Base-by-base conservation (phyloP, 768 basidiomycete species). In the Boletus rubropictus region DNA sequence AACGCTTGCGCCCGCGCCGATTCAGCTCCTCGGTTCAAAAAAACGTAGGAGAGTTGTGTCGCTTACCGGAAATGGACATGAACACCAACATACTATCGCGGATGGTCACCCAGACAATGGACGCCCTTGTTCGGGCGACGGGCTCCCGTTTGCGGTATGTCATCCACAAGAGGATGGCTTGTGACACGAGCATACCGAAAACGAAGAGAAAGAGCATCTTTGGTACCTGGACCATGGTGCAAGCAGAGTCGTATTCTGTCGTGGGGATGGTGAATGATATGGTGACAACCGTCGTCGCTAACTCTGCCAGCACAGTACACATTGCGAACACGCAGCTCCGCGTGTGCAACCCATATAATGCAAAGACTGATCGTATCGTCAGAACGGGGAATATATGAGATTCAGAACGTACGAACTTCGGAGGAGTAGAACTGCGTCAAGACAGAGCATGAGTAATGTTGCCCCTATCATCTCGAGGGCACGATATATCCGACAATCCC, bases 61-160 rank as follows among this genome's bases (percentile, higher is more conserved):
- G 14, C 61, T 61, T 18, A 62, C 61, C 46, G 18, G 18, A 15
- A 15, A 62, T 7, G 8, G 37, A 50, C 4, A 14, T 5, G 5
- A 64, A 62, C 7, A 46, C 51, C 2, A 54, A 5, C 2, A 54
- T 3, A 24, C 61, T 57, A 24, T 62, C 61, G 3, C 62, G 54
- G n/a, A 62, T 56, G 10, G 62, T 64, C 1, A 59, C 32, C 12
- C 47, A 60, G 9, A 49, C 50, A 24, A 57, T 34, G 7, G 36
- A 40, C 7, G 28, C 12, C 24, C 48, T 42, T 9, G 21, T 15
- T 38, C 31, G 50, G 20, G 8, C 11, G n/a, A 14, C 25, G 9
- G 15, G 42, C 7, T 46, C 22, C 21, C 49, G 52, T 37, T 52
- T 57, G 34, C 46, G 54, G 39, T 35, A 59, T 5, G 51, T 47